phyloP scores from a whole-genome alignment of 164 flowering plant species.

The Santalum album region DNA sequence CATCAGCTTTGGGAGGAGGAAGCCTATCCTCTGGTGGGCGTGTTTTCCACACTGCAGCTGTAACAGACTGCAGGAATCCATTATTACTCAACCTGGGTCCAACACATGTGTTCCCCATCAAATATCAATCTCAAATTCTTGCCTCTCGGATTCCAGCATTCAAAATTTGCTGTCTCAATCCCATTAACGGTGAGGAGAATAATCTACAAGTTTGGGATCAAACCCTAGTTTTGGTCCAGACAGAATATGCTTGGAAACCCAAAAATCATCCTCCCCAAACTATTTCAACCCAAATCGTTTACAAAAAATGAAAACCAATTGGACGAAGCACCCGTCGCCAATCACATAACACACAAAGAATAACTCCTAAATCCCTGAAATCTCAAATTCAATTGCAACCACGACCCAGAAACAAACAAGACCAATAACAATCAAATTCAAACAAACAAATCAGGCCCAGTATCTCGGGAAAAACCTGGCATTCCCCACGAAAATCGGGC shows the following conservation, averaged over 20 bases:
- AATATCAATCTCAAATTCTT: slow-evolving; percentile 14
- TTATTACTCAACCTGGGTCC: slow-evolving; percentile 35
- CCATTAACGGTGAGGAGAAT: slow-evolving; percentile 10
- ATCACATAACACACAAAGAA: too few species aligned
- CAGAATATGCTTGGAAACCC: background rate
- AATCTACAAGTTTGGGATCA: background rate
- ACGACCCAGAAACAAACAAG: too few species aligned
- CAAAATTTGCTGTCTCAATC: slow-evolving; percentile 6
- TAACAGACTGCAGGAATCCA: slow-evolving; percentile 40
- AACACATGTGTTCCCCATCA: slow-evolving; percentile 55
- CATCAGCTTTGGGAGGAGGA: slow-evolving; percentile 15
- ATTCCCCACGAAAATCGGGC: too few species aligned
- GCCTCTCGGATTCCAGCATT: slow-evolving; percentile 6
- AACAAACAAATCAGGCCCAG: too few species aligned
- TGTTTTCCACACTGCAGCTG: slow-evolving; percentile 41
- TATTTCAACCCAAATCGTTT: too few species aligned
- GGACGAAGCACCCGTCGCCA: too few species aligned
- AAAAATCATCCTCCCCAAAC: background rate
- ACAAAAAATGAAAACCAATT: too few species aligned
- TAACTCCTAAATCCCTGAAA: too few species aligned
- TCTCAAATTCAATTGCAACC: too few species aligned
- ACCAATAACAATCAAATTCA: too few species aligned
- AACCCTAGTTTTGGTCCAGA: slow-evolving; percentile 2
- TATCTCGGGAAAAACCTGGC: too few species aligned
- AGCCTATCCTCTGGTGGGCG: slow-evolving; percentile 25